Base-by-base conservation (phyloP, 345 rosid genomes). In the Lagerstroemia speciosa region DNA sequence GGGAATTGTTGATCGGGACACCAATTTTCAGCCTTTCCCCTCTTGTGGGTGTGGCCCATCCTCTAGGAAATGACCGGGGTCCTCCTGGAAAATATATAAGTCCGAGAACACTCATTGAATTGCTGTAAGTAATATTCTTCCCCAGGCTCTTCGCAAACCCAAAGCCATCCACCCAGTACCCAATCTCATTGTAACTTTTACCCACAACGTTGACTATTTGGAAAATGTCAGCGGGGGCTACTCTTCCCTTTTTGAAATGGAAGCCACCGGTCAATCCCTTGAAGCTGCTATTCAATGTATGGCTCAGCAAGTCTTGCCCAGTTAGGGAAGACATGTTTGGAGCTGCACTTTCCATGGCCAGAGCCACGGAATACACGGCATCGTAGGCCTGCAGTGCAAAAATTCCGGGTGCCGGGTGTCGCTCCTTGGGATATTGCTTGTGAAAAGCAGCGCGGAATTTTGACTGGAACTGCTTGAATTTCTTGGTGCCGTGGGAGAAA, bases 51-150 rank as follows among this genome's bases (percentile, higher is more conserved):
- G 32, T 1, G 43, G 67, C 48, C 82, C 76, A 75, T 11, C 78
- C 78, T 20, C 41, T 71, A 2, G 81, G 81, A 1, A 30, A 33
- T 10, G 67, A 66, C 75, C 71, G 64, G 6, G 65, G 62, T 2
- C 53, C 70, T 16, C 79, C 77, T 11, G 74, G 77, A 75, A 77
- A 78, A 53, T 72, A 41, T 45, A 79, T 71, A 46, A 57, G 69
- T 45, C 75, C 73, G 31, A 75, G 34, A 67, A 55, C 14, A 14
- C 20, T 34, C 76, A 74, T 78, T 0, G 75, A 75, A 31, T 31
- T 31, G 26, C 22, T 72, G 37, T 67, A 72, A 22, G 41, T 32
- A 8, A 32, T 64, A 31, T 24, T 45, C 16, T 11, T 37, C 24
- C 64, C 57, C 34, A 57, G 32, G 46, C 15, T 58, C n/a, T 62